These are phyloP conservation scores for Colletotrichum graminicola DNA, from an alignment of 2,329 filamentous ascomycete species.

Conservation along the genomic window DNA sequence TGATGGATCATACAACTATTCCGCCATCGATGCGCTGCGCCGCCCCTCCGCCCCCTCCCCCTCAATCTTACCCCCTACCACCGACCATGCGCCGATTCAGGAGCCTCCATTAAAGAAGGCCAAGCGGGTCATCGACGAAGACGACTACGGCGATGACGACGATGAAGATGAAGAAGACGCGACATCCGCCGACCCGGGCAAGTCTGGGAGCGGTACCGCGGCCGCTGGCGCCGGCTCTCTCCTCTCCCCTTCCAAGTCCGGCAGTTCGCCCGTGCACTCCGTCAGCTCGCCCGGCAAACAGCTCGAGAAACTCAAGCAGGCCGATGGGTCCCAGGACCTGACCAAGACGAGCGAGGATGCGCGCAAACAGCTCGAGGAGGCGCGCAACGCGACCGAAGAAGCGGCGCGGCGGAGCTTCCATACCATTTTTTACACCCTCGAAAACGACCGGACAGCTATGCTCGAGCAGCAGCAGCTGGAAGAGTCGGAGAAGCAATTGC, in stretches of 20 bases:
- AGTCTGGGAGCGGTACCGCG: constrained; percentile 63
- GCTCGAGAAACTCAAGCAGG: constrained; percentile 65
- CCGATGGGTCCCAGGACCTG: constrained; percentile 62
- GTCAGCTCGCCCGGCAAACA: constrained; percentile 70
- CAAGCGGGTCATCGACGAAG: constrained; percentile 83
- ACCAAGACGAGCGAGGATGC: constrained; percentile 85
- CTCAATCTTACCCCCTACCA: constrained; percentile 64
- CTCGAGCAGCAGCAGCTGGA: constrained; percentile 96
- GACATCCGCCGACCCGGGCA: constrained; percentile 68
- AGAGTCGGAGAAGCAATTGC: constrained; percentile 94
- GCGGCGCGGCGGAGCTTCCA: constrained; percentile 91
- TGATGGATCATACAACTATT: constrained; percentile 65
- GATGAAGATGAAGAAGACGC: constrained; percentile 80
- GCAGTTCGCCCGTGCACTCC: constrained; percentile 74
- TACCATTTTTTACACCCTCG: constrained; percentile 93
- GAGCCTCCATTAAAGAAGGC: constrained; percentile 79
- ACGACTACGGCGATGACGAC: constrained; percentile 88
- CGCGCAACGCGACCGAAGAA: constrained; percentile 90
- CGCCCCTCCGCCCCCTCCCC: constrained; percentile 55
- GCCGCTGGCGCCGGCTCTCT: constrained; percentile 68
- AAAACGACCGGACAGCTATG: constrained; percentile 97
- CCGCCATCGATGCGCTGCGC: constrained; percentile 67
- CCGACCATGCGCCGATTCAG: constrained; percentile 69
- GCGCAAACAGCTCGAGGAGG: constrained; percentile 92
- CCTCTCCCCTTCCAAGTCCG: constrained; percentile 77